A percentile compares a stretch with the other conserved stretches of the same genome.
phyloP scores from a whole-genome alignment of 2,329 filamentous ascomycete species.

The Torrubiellomyces zombiae region DNA sequence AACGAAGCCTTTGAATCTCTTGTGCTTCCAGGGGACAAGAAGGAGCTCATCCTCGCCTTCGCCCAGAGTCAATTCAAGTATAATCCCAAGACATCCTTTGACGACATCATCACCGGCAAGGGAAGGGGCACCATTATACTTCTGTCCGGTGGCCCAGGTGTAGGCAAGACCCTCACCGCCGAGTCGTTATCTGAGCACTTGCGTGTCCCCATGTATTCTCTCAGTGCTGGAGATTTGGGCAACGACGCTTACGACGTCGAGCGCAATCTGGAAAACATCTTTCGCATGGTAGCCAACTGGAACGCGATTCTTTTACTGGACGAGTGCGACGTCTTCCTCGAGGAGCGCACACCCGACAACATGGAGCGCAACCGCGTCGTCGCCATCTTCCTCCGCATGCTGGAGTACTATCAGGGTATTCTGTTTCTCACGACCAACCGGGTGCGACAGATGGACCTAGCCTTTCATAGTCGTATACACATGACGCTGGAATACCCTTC shows the following conservation, averaged over 20 bases:
- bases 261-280: constrained; percentile 28
- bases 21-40: constrained; percentile 30
- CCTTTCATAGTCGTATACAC: constrained; percentile 31
- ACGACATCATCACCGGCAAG: constrained; percentile 36
- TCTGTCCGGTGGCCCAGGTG: constrained; percentile 28
- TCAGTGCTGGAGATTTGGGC: constrained; percentile 53
- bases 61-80: constrained; percentile 27
- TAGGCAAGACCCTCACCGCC: constrained; percentile 33
- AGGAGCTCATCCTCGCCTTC: constrained; percentile 33
- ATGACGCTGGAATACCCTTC: constrained; percentile 28
- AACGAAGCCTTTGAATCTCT: constrained; percentile 29
- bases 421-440: constrained; percentile 33
- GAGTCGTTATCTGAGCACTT: constrained; percentile 33
- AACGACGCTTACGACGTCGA: constrained; percentile 49
- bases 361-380: constrained; percentile 17
- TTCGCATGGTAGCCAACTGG: constrained; percentile 51
- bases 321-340: constrained; percentile 26
- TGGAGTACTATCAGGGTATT: constrained; percentile 31
- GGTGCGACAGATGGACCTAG: constrained; percentile 25
- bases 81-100: constrained; percentile 26
- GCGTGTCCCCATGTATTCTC: constrained; percentile 29
- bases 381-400: constrained; percentile 23
- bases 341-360: constrained; percentile 17
- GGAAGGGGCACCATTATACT: constrained; percentile 33
- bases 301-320: constrained; percentile 20